Evolutionary conservation across 352 stramenopile genomes (phyloP).

Genomic region (Pythium brassicae): DNA sequence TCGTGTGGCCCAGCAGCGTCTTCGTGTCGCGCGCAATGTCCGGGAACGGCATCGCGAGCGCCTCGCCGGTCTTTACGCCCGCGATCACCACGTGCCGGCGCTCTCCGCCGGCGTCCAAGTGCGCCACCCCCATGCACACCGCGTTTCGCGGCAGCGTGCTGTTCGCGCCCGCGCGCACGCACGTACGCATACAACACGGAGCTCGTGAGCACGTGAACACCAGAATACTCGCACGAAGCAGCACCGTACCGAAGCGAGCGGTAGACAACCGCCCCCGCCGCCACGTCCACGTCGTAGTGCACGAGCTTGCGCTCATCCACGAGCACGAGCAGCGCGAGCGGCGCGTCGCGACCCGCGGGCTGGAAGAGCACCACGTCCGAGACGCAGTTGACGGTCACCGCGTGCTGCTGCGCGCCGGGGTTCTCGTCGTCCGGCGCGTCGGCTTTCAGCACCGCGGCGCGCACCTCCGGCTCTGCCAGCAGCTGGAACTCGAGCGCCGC

Average conservation of each 20-base stretch:
- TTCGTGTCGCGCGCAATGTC: conserved; percentile 61
- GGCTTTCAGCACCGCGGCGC: conserved; percentile 14
- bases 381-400: conserved; percentile 33
- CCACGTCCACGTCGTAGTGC: conserved; percentile 64
- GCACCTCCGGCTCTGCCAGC: conserved; percentile 15
- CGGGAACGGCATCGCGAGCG: conserved; percentile 72
- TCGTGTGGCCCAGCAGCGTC: conserved; percentile 79
- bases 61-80: conserved; percentile 80
- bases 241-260: conserved; percentile 21
- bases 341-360: conserved; percentile 5
- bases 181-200: too few relatives aligned
- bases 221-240: too few relatives aligned
- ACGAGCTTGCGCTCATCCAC: conserved; percentile 72
- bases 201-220: neutral
- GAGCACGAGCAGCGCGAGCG: conserved; percentile 46
- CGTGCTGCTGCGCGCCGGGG: conserved; percentile 17
- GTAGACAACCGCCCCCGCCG: conserved; percentile 30
- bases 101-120: conserved; percentile 20
- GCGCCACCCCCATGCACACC: conserved; percentile 54
- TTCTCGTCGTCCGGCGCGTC: conserved; percentile 27
- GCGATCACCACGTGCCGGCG: conserved; percentile 61
- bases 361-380: conserved; percentile 36
- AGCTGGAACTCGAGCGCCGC: conserved; percentile 39
- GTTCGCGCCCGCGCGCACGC: too few relatives aligned
- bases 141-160: conserved; percentile 59